Conservation (phyloP, 495 filamentous ascomycete genomes). For the Aspergillus diversus region DNA sequence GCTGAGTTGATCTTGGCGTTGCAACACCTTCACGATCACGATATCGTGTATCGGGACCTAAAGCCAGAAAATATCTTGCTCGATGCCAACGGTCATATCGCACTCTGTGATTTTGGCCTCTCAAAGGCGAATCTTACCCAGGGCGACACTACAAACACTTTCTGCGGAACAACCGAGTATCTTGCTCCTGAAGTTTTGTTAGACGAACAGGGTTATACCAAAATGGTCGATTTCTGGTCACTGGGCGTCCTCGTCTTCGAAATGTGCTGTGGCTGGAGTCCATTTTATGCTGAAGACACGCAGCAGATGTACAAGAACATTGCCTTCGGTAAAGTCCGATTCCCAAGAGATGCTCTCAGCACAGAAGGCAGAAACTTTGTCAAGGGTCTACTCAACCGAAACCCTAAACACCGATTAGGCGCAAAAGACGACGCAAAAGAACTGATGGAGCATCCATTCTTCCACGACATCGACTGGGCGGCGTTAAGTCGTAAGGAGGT, state of each 20-base stretch:
- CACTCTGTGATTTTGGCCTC: conserved; percentile 85
- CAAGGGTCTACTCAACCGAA: conserved; percentile 94
- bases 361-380: conserved; percentile 96
- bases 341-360: conserved; percentile 91
- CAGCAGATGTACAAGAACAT: conserved; percentile 99
- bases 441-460: conserved; percentile 93
- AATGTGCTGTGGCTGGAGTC: conserved; percentile 99
- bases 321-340: conserved; percentile 96
- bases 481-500: conserved; percentile 84
- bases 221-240: conserved; percentile 99
- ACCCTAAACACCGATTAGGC: conserved; percentile 92
- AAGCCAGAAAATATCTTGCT: conserved; percentile 87
- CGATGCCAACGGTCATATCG: conserved; percentile 84
- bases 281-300: conserved; percentile 98
- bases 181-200: conserved; percentile 93
- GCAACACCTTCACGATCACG: conserved; percentile 92
- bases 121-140: conserved; percentile 97
- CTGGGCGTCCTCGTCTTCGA: conserved; percentile 97
- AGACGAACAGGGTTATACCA: conserved; percentile 97
- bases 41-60: conserved; percentile 95
- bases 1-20: conserved; percentile 95
- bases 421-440: conserved; percentile 92
- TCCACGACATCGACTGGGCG: conserved; percentile 90
- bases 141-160: conserved; percentile 97
- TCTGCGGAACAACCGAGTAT: conserved; percentile 98